Evolutionary conservation across 495 filamentous ascomycete species (phyloP), one percentile per base, ranked within the genome.

Genomic region (Arthonia radiata): DNA sequence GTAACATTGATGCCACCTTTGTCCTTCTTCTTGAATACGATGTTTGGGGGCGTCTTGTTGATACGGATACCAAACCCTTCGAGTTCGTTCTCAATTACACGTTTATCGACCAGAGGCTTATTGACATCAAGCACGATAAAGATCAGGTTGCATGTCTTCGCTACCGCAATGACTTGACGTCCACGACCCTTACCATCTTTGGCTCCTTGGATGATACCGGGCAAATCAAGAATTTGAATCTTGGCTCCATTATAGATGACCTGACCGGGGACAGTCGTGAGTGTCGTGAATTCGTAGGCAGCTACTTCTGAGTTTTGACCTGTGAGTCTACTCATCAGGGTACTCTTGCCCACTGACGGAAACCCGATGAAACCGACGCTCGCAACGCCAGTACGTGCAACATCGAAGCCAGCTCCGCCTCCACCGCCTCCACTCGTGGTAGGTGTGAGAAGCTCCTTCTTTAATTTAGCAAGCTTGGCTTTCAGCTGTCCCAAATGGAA

Each of bases 71-170:
- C 86, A 37, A 97, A 97, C 16, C 86, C 83, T 42, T 97, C 86
- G 45, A 97, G 52, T 55, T 97, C 86, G n/a, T 64, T 61, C 52
- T 97, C 86, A 41, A 97, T 97, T 28, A 97, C 63, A 36, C 76
- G 71, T 57, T 97, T 97, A 53, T 97, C 86, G 19, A 82, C 86
- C 39, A 97, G 48, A 15, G 86, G 89, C 53, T 97, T 94, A 56
- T 94, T 93, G 39, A 97, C 86, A 49, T 97, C 86, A 16, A 97
- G 60, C 23, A 97, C 83, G 43, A 97, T 94, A 54, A 94, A 94
- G 36, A 97, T 97, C 29, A 97, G 55, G 57, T 97, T 76, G 55
- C 86, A 97, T 19, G 83, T 94, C 59, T 94, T 94, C 27, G 89
- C 81, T 27, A 97, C 86, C 11, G 86, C 83, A 59, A 97, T 97